Evolutionary conservation across 768 basidiomycete species (phyloP), one percentile per base, ranked within the genome.

Genomic region (Calocybe indica): DNA sequence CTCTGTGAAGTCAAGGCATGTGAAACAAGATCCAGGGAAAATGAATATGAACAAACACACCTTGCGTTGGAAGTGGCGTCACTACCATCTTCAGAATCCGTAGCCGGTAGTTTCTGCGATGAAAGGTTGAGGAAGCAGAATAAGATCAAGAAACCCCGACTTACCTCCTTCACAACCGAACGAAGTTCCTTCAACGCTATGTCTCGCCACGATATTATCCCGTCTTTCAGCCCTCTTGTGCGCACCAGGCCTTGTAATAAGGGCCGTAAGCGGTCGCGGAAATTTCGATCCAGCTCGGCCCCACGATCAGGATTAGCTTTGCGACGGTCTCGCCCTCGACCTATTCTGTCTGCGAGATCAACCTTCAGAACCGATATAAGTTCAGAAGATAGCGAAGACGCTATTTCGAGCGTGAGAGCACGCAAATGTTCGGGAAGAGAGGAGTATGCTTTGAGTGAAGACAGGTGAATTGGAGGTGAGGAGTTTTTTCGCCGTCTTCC

Each of bases 191-290:
- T 65, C 50, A 88, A 63, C 12, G 82, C 84, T 5, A 80, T 75
- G 35, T 85, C 80, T 52, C 85, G 69, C 86, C 89, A 92, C 11
- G 79, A 76, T 8, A 76, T 54, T 29, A 80, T 69, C 1, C 80
- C 83, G 51, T 87, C 85, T 44, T 80, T 79, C 37, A 92, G 61
- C 3, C 83, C 86, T 37, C 74, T 78, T 1, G 88, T 88, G 50
- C 88, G 73, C 15, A 82, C 65, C 42, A 98, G 73, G n/a, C 89
- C 90, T 31, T 82, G 75, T 28, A 96, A 61, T 39, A 94, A 58
- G 2, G 92, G 92, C 28, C 75, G 75, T 35, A 92, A 56, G 30
- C 81, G 71, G 52, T 90, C 85, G 45, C 73, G 74, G 42, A 90
- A 59, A 1, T 70, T 71, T 51, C 76, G 60, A 48, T 78, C 64